A percentile compares a stretch with the other conserved stretches of the same genome.
Conservation (phyloP, 2,329 filamentous ascomycete genomes). For the Septoria linicola region DNA sequence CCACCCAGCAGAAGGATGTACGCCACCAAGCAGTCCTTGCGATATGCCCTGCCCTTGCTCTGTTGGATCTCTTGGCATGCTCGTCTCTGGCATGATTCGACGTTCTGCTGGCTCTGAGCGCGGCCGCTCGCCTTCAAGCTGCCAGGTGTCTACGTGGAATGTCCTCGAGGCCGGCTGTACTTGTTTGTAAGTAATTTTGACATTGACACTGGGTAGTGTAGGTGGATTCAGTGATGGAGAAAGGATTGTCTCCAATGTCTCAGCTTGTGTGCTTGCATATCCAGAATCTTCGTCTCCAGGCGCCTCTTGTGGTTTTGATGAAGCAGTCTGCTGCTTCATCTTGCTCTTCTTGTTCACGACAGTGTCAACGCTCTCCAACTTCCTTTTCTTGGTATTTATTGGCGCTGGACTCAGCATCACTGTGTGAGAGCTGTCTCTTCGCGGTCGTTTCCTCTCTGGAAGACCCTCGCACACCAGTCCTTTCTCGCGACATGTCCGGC, state of each 20-base stretch:
- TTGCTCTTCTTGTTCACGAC: conserved; percentile 3
- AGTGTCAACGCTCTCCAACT: background rate
- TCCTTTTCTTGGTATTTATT: conserved; percentile 11
- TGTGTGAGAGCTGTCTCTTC: conserved; percentile 13
- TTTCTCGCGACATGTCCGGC: conserved; percentile 29
- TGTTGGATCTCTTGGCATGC: background rate
- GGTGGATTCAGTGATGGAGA: conserved; percentile 3
- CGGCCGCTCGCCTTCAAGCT: conserved; percentile 1
- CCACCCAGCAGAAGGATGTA: background rate
- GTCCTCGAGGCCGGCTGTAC: background rate
- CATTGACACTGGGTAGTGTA: conserved; percentile 1
- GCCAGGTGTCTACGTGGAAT: conserved; percentile 17
- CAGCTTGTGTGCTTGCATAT: background rate
- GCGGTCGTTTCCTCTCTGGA: conserved; percentile 26
- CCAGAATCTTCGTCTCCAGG: background rate
- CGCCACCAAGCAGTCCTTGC: background rate
- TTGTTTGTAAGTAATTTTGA: conserved; percentile 10
- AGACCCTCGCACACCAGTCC: conserved; percentile 29
- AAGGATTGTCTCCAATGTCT: background rate
- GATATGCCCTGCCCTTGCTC: background rate
- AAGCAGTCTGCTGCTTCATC: background rate
- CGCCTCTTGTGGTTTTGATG: background rate
- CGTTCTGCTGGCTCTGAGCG: background rate
- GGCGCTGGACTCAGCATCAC: background rate
- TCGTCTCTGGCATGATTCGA: background rate